Conservation (phyloP, 2,329 filamentous ascomycete genomes). For the Venturia carpophila region DNA sequence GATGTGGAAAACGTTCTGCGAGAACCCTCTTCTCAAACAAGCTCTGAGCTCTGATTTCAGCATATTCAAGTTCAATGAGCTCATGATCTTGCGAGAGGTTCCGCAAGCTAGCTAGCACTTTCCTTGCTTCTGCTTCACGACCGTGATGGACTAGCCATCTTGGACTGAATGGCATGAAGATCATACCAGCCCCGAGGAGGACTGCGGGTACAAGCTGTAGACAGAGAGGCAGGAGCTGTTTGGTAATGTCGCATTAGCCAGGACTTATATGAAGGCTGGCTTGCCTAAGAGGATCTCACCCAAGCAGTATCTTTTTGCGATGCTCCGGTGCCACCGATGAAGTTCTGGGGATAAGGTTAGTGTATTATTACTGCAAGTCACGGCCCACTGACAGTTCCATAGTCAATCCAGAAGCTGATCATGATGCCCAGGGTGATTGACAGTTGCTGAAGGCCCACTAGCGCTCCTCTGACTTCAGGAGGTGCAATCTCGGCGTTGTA, state of each 20-base stretch:
- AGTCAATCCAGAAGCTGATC: slow-evolving; percentile 46
- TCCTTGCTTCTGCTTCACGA: slow-evolving; percentile 59
- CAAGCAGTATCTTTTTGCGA: slow-evolving; percentile 61
- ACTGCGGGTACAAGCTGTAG: slow-evolving; percentile 62
- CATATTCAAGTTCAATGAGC: slow-evolving; percentile 64
- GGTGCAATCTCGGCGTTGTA: slow-evolving; percentile 40
- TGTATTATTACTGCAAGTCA: slow-evolving; percentile 21
- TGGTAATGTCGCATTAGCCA: neutral
- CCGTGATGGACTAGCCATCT: slow-evolving; percentile 66
- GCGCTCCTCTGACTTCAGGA: slow-evolving; percentile 58
- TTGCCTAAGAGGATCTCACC: slow-evolving; percentile 26
- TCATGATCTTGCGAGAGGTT: slow-evolving; percentile 55
- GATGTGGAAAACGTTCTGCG: slow-evolving; percentile 58
- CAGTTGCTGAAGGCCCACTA: slow-evolving; percentile 59
- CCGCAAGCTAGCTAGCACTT: slow-evolving; percentile 56
- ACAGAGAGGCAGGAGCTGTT: slow-evolving; percentile 54
- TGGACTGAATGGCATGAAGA: slow-evolving; percentile 74
- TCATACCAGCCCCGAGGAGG: slow-evolving; percentile 60
- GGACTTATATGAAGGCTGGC: too few species aligned
- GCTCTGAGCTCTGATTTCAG: slow-evolving; percentile 75
- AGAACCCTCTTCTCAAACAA: slow-evolving; percentile 68
- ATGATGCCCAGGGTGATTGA: slow-evolving; percentile 57
- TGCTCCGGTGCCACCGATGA: slow-evolving; percentile 47
- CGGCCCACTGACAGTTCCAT: slow-evolving; percentile 38
- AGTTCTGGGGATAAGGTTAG: slow-evolving; percentile 28